Percentiles rank a stretch among this genome's conserved stretches.
Evolutionary conservation across 2,329 filamentous ascomycete genomes (phyloP).

Genomic region (Clarireedia sp.): DNA sequence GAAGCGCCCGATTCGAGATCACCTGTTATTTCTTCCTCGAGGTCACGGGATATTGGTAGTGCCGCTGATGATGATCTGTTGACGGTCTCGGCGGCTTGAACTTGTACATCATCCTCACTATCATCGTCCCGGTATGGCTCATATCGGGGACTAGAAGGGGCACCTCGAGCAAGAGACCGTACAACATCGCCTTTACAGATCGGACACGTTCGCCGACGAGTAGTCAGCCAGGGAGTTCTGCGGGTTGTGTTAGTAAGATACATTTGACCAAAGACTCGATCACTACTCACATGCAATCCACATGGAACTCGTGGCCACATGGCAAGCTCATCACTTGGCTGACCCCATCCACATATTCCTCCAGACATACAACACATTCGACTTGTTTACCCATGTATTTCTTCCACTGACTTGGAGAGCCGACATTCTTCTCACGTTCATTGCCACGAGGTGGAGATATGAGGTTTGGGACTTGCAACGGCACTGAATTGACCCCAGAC

Average conservation of each 20-base stretch:
- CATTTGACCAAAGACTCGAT: conserved; percentile 1
- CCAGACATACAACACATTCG: conserved; percentile 93
- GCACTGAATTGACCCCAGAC: conserved; percentile 35
- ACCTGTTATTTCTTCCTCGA: conserved; percentile 13
- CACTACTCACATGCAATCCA: conserved; percentile 89
- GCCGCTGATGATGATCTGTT: conserved; percentile 41
- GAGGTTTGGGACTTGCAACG: conserved; percentile 21
- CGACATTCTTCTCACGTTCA: conserved; percentile 41
- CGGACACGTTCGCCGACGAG: conserved; percentile 88
- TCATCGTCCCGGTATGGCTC: conserved; percentile 34
- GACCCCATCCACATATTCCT: conserved; percentile 92
- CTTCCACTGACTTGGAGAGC: conserved; percentile 49
- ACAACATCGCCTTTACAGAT: conserved; percentile 99
- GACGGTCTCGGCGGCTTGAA: conserved; percentile 35
- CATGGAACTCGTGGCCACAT: conserved; percentile 97
- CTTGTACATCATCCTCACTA: conserved; percentile 37
- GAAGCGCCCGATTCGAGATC: conserved; percentile 24
- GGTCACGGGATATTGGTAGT: conserved; percentile 16
- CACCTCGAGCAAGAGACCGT: conserved; percentile 47
- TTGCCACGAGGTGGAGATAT: conserved; percentile 14
- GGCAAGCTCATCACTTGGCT: conserved; percentile 95
- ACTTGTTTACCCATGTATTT: conserved; percentile 62
- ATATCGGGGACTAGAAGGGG: conserved; percentile 26
- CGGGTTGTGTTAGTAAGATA: conserved; percentile 9
- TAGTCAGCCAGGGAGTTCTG: conserved; percentile 94